Evolutionary conservation across 306 rosid genomes (phyloP).

Genomic region (Fragaria iinumae): DNA sequence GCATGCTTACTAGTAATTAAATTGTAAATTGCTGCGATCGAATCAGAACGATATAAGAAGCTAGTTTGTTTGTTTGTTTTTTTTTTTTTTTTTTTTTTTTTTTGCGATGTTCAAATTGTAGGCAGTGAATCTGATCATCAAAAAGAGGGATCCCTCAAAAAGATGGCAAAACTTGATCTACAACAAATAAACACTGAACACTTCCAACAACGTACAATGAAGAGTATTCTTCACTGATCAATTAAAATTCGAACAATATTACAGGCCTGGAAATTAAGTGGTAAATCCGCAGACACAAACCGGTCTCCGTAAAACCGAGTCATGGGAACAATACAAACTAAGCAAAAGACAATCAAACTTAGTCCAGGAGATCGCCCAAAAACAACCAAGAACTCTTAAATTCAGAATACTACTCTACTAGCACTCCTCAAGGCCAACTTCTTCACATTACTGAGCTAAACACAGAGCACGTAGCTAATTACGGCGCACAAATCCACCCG

Average conservation of each 20-base stretch:
- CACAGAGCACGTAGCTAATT: background rate
- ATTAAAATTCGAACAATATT: background rate
- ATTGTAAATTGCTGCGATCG: no score
- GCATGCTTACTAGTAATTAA: no score
- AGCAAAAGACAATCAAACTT: background rate
- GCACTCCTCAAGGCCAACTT: background rate
- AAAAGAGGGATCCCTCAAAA: no score
- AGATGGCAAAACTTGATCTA: background rate
- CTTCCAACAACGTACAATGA: background rate
- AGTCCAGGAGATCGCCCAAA: background rate
- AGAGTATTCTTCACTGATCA: background rate
- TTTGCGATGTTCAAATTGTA: no score
- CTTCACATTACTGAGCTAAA: background rate
- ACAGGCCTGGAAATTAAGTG: background rate
- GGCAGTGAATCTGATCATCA: no score
- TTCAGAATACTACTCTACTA: background rate
- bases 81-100: no score
- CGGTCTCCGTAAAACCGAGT: background rate
- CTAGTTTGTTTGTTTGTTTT: no score
- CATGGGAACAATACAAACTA: background rate
- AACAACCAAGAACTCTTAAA: conserved; percentile 1
- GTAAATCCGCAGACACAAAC: background rate
- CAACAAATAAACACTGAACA: background rate
- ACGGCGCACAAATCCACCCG: conserved; percentile 3
- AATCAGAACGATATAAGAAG: no score